Base-by-base conservation (phyloP, 768 basidiomycete genomes). In the Termitomyces sp. region DNA sequence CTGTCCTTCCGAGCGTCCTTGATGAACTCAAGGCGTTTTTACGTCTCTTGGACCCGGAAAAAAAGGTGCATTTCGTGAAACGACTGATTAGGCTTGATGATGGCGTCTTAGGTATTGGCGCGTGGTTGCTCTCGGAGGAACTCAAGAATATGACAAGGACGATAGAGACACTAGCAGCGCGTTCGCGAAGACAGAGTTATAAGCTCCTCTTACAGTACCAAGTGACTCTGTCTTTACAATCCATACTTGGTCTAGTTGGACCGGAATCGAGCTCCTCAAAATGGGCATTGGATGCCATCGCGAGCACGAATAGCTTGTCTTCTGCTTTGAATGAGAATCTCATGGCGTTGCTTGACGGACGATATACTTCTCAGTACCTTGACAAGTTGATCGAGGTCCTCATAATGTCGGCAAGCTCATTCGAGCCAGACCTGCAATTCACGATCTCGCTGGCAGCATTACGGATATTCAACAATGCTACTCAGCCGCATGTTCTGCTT, bases 91-190 rank as follows among this genome's bases (percentile, higher is more conserved):
- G 69, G 18, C 69, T 91, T 15, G 91, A 93, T 61, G 69, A 75
- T 6, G 84, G 82, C 2, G 68, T 76, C 27, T 70, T 81, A 22
- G 85, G 84, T 3, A 70, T 88, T 2, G 86, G 82, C 18, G 86
- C 88, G 59, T 93, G 89, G 88, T 65, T 92, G 27, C 64, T 93
- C 9, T 65, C 72, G n/a, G 82, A 87, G 61, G 87, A 89, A 60
- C 64, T 88, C 58, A 83, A 82, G 67, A 71, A 76, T n/a, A 70
- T 88, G 47, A 70, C 70, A 7, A 69, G 68, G 13, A 66, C 71
- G 22, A 70, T 84, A 22, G 73, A 75, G 52, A 61, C 63, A 2
- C 67, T 84, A 47, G 66, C 66, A 15, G 68, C 72, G 15, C 61
- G 63, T 36, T 45, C 59, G 9, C 59, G 67, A 48, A 63, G 69